Conservation (phyloP, 2,329 filamentous ascomycete species). For the Sclerotinia borealis region DNA sequence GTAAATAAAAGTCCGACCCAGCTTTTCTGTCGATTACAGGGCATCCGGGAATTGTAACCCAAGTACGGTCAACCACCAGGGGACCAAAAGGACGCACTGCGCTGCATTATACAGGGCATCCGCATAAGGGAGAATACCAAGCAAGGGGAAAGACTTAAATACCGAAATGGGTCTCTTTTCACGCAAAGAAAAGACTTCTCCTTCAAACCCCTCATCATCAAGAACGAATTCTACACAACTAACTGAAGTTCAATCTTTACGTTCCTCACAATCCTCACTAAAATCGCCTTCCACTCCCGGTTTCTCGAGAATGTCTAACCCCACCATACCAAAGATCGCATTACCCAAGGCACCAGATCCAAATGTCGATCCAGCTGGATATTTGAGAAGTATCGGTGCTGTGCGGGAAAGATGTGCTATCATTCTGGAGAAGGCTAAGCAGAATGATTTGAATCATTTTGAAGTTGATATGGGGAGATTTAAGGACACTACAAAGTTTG, state of each 20-base stretch:
- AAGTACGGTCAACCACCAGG: not conserved
- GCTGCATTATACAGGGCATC: constrained; percentile 5
- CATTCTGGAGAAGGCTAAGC: constrained; percentile 60
- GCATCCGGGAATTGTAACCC: constrained; percentile 1
- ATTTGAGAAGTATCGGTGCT: constrained; percentile 82
- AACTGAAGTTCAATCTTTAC: constrained; percentile 22
- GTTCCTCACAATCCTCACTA: constrained; percentile 22
- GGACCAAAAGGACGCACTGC: constrained; percentile 1
- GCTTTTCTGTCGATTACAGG: not conserved
- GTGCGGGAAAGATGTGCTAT: constrained; percentile 67
- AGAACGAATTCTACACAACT: constrained; percentile 25
- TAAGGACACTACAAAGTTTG: constrained; percentile 59
- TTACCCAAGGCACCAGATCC: constrained; percentile 84
- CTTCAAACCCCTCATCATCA: constrained; percentile 19
- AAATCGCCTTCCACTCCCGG: constrained; percentile 28
- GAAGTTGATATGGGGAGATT: constrained; percentile 66
- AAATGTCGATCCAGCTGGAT: constrained; percentile 78
- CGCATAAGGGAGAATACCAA: constrained; percentile 2
- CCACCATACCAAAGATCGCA: constrained; percentile 64
- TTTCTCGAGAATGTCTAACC: constrained; percentile 27
- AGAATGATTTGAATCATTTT: constrained; percentile 63
- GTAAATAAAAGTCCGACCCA: not conserved
- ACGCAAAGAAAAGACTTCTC: constrained; percentile 28
- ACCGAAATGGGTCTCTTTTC: constrained; percentile 29
- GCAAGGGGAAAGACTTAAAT: not conserved